Evolutionary conservation across 805 yeast genomes (phyloP), one percentile per base, ranked within the genome.

Genomic region (Isabelozyma pseudorhagii): DNA sequence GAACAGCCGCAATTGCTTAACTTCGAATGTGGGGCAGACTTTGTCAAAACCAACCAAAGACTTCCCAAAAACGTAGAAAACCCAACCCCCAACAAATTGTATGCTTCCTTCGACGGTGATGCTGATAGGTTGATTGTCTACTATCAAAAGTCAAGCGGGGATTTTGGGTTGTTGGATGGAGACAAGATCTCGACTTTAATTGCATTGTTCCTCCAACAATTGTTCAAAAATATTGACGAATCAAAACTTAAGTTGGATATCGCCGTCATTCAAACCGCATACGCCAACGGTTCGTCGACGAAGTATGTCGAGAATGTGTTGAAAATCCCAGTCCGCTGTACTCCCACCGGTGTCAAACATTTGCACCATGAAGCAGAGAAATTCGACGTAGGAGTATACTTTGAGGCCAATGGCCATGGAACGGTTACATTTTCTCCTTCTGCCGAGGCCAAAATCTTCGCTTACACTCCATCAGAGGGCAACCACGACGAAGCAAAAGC

Each of bases 381-480:
- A 41, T 94, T 81, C 62, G 98, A 91, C 61, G 79, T 93, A 53
- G 99, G 99, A 25, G 84, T 94, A 13, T 94, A 94, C 69, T 94
- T 94, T 60, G 99, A 94, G 72, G 99, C 99, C 47, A 94, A 94
- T 64, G 99, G 99, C n/a, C 99, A 94, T 64, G 99, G 99, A 11
- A 94, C 99, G 0, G 96, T 93, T 6, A 75, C 90, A 17, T 94
- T 94, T 64, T 82, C 89, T 4, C 77, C 81, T 0, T 67, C 70
- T 14, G 72, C 73, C 5, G 74, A 81, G 50, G 58, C 59, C 2
- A 59, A 59, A 8, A 68, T 74, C 36, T 70, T 68, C 47, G 55
- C 46, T 18, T 66, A 68, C 45, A 54, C 64, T 34, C 69, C 81
- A 2, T 31, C 47, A 3, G 40, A 43, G 25, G 50, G 63, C 0